Evolutionary conservation across 2,329 filamentous ascomycete species (phyloP), one percentile per base, ranked within the genome.

Genomic region (Orbilia blumenaviensis): DNA sequence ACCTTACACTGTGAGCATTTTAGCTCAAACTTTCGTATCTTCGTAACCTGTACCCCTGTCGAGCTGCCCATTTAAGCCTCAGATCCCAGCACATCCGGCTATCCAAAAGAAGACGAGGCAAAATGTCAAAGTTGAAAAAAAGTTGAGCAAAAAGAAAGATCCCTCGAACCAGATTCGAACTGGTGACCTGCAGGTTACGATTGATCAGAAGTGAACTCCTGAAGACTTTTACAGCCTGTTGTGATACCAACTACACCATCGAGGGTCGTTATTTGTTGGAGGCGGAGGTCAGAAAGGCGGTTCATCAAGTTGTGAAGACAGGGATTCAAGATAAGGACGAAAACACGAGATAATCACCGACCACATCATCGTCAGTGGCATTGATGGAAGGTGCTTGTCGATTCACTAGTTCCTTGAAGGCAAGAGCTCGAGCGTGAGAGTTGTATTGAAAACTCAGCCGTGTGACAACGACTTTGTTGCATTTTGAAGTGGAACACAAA

Each of bases 221-320:
- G 71, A 67, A 75, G 71, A 75, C 71, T 75, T 50, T 75, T 75
- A 75, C 71, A 75, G 71, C 71, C 71, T 75, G 71, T 75, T 75
- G 71, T 75, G 71, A 75, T 75, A 75, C 71, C 71, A 75, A 75
- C 71, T 75, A 75, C 71, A 75, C 71, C 71, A 75, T 75, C 71
- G 71, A 75, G 71, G 69, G 71, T 54, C 25, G 25, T 34, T 68
- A 41, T 68, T 61, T 64, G 54, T 64, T 75, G 56, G 50, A 50
- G 16, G 52, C 63, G 54, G 34, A 25, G 9, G 34, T 7, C 5
- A 32, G 23, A 42, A 54, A 58, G 25, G 27, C 18, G 5, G 12
- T 63, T 58, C 0, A 68, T 68, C 1, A 68, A 58, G 6, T 38
- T 16, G 32, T 58, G 34, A 54, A 64, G 44, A 34, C 50, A 48